These are phyloP conservation scores for Fraxinus excelsior DNA, from an alignment of 257 asterid species.

Conservation along the genomic window DNA sequence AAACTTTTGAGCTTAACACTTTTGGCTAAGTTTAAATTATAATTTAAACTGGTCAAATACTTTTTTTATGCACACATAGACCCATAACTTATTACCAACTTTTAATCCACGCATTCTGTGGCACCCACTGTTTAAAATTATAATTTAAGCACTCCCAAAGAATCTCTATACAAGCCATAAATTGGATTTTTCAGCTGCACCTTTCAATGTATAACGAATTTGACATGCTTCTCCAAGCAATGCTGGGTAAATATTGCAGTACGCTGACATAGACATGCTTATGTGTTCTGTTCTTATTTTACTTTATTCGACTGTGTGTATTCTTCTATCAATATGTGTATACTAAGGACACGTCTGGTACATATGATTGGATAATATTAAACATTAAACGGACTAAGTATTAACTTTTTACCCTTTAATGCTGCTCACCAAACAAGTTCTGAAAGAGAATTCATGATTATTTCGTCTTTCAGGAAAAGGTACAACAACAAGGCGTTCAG, in stretches of 20 bases:
- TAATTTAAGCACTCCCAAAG: no score
- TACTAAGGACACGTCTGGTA: not conserved
- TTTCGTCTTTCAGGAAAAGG: slow-evolving; percentile 50
- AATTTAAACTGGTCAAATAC: no score
- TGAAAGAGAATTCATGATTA: not conserved
- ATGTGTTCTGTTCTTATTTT: not conserved
- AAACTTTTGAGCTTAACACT: no score
- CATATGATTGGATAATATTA: no score
- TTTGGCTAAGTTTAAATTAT: no score
- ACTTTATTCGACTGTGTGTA: not conserved
- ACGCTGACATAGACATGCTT: not conserved
- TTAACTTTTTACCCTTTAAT: no score
- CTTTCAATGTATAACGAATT: not conserved
- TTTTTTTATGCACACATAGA: no score
- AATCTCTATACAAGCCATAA: no score
- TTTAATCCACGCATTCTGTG: no score
- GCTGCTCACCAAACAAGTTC: not conserved
- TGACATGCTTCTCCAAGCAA: not conserved
- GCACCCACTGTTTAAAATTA: no score
- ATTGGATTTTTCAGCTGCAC: not conserved
- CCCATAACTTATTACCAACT: no score
- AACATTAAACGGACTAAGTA: not conserved
- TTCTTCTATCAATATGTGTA: not conserved
- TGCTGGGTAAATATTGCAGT: not conserved
- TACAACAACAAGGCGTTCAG: slow-evolving; percentile 62